Conservation (phyloP, 495 filamentous ascomycete genomes). For the Letharia lupina region DNA sequence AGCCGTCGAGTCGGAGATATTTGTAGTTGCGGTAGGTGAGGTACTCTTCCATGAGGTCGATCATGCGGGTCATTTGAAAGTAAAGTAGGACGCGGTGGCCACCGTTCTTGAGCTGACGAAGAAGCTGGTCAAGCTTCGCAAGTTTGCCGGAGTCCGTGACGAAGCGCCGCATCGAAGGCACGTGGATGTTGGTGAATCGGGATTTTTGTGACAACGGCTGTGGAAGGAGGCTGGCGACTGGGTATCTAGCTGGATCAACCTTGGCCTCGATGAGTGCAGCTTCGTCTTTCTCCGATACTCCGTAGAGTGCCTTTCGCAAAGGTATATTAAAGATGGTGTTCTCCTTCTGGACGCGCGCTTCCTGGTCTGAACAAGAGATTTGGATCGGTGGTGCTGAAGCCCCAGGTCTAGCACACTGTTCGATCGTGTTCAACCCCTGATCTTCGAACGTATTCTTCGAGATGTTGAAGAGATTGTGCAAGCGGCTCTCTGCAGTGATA, state of each 20-base stretch:
- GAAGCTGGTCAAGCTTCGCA: constrained; percentile 78
- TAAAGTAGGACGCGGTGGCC: constrained; percentile 96
- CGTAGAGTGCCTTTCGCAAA: constrained; percentile 67
- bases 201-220: constrained; percentile 67
- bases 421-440: constrained; percentile 64
- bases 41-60: constrained; percentile 98
- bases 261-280: constrained; percentile 62
- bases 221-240: constrained; percentile 54
- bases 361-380: constrained; percentile 63
- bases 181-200: constrained; percentile 80
- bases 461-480: constrained; percentile 73
- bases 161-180: constrained; percentile 97
- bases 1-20: constrained; percentile 92
- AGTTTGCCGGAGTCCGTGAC: constrained; percentile 97
- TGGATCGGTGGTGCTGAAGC: constrained; percentile 85
- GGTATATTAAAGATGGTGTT: constrained; percentile 68
- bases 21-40: constrained; percentile 98
- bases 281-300: constrained; percentile 53
- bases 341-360: constrained; percentile 56
- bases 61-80: constrained; percentile 99
- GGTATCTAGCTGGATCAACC: constrained; percentile 53
- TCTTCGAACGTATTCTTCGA: constrained; percentile 55
- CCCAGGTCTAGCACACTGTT: constrained; percentile 65
- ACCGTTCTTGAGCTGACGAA: constrained; percentile 80
- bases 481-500: constrained; percentile 62